Evolutionary conservation across 2,329 filamentous ascomycete genomes (phyloP).

Genomic region (Aspergillus luchuensis): DNA sequence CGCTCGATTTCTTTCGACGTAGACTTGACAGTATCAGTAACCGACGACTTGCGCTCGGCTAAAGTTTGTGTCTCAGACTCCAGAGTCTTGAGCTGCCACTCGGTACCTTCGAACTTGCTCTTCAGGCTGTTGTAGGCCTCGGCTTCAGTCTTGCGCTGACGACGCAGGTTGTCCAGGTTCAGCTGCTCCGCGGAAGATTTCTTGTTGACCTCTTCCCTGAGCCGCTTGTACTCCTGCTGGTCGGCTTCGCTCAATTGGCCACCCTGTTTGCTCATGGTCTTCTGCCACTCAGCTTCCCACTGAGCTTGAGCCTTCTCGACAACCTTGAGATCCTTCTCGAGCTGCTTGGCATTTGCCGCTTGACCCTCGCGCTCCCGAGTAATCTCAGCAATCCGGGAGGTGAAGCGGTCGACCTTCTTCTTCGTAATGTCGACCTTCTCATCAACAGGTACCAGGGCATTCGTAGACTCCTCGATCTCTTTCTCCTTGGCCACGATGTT

Average conservation of each 20-base stretch:
- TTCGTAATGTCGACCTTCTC: constrained; percentile 85
- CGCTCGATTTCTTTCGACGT: constrained; percentile 75
- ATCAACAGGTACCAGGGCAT: constrained; percentile 81
- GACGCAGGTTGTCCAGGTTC: constrained; percentile 80
- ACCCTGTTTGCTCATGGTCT: constrained; percentile 81
- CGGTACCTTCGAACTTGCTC: constrained; percentile 78
- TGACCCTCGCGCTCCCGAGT: constrained; percentile 76
- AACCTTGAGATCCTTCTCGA: constrained; percentile 75
- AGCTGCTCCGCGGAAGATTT: constrained; percentile 78
- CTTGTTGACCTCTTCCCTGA: constrained; percentile 82
- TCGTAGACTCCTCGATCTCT: constrained; percentile 82
- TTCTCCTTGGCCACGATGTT: constrained; percentile 84
- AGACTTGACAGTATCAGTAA: constrained; percentile 65
- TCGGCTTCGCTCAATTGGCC: constrained; percentile 83
- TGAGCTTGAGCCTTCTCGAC: constrained; percentile 89
- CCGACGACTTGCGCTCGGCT: constrained; percentile 65
- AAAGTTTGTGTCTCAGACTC: constrained; percentile 71
- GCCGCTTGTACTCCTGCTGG: constrained; percentile 82
- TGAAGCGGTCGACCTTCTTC: constrained; percentile 68
- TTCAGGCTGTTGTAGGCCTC: constrained; percentile 87
- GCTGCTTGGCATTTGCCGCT: constrained; percentile 66
- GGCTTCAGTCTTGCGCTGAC: constrained; percentile 87
- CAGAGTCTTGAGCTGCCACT: constrained; percentile 72
- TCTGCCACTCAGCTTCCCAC: constrained; percentile 85
- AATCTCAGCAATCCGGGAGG: constrained; percentile 69